A percentile compares a stretch with the other conserved stretches of the same genome.
These are phyloP conservation scores for Bipolaris cookei DNA, from an alignment of 2,329 filamentous ascomycete species.

Conservation along the genomic window DNA sequence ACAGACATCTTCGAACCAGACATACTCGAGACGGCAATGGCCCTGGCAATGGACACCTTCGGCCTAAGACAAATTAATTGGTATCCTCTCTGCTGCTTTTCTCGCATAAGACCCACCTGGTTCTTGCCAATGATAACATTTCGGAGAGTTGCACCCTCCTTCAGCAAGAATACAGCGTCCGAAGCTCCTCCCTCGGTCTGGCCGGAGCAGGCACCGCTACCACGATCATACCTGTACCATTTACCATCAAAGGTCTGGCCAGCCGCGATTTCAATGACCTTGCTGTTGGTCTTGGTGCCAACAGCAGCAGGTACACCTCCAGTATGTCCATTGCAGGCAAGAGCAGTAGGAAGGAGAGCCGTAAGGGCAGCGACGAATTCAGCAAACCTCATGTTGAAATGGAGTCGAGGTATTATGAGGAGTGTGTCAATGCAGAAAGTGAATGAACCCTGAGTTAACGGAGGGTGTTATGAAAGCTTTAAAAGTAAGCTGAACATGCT, in stretches of 20 bases:
- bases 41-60: constrained; percentile 61
- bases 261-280: constrained; percentile 33
- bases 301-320: constrained; percentile 33
- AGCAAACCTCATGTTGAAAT: constrained; percentile 26
- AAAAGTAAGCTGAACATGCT: constrained; percentile 9
- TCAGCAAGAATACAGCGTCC: constrained; percentile 54
- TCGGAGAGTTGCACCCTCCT: constrained; percentile 56
- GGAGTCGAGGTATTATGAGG: background rate
- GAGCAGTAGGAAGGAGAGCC: constrained; percentile 28
- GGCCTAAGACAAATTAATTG: constrained; percentile 24
- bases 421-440: background rate
- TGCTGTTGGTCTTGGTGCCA: constrained; percentile 36
- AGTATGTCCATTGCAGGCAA: constrained; percentile 36
- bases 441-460: background rate
- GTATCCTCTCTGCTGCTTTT: too few species aligned
- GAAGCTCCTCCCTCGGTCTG: constrained; percentile 28
- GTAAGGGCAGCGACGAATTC: constrained; percentile 20
- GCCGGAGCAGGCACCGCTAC: constrained; percentile 33
- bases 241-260: constrained; percentile 32
- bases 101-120: constrained; percentile 31
- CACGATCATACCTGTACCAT: constrained; percentile 37
- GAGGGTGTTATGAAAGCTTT: constrained; percentile 2
- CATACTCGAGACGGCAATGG: constrained; percentile 53
- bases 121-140: constrained; percentile 62
- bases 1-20: constrained; percentile 50